phyloP scores from a whole-genome alignment of 23 red algal genomes.

The Porphyridium purpureum region DNA sequence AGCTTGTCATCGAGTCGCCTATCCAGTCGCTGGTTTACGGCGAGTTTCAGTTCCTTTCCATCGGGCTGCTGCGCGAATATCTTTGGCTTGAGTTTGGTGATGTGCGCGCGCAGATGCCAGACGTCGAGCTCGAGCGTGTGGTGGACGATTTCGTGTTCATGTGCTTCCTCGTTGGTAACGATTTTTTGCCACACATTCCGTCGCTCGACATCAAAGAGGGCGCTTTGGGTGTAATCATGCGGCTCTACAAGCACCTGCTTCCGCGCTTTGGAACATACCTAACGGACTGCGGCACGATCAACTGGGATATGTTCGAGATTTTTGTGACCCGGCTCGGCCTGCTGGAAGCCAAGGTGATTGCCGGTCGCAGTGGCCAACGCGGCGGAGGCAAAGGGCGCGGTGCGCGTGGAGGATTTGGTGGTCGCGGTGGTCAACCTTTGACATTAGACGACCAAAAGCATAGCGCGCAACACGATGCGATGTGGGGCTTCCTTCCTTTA shows the following conservation, averaged over 20 bases:
- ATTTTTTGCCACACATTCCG: slow-evolving; percentile 92
- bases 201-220: slow-evolving; percentile 93
- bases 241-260: slow-evolving; percentile 76
- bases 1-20: too few species aligned
- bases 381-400: neutral
- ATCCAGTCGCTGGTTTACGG: too few species aligned
- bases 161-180: slow-evolving; percentile 99
- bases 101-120: slow-evolving; percentile 12
- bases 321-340: slow-evolving; percentile 21
- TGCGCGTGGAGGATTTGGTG: neutral
- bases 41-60: slow-evolving; percentile 70
- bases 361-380: slow-evolving; percentile 17
- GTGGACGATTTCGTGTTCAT: slow-evolving; percentile 96
- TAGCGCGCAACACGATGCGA: too few species aligned
- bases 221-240: slow-evolving; percentile 76
- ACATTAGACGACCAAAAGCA: neutral
- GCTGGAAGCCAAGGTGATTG: slow-evolving; percentile 58
- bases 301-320: slow-evolving; percentile 31
- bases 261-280: slow-evolving; percentile 46
- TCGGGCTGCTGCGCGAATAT: slow-evolving; percentile 77
- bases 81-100: slow-evolving; percentile 57
- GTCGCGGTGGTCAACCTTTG: neutral
- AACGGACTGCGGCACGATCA: slow-evolving; percentile 32
- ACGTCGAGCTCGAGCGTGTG: slow-evolving; percentile 77
- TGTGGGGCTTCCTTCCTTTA: too few species aligned